These are phyloP conservation scores for Fragaria vesca DNA, from an alignment of 306 rosid genomes.

Conservation along the genomic window DNA sequence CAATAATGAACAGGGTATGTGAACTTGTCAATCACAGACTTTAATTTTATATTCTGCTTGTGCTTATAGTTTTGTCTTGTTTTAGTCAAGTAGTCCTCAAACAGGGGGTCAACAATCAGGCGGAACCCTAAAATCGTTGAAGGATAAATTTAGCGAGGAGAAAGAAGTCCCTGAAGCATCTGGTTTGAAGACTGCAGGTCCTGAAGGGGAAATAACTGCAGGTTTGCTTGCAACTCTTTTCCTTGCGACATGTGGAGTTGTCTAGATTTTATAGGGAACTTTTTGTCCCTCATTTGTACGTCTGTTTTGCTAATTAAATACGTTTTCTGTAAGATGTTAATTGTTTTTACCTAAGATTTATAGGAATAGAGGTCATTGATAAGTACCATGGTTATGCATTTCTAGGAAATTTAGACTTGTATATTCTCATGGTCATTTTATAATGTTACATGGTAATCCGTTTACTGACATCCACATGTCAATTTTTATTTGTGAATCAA, in stretches of 20 bases:
- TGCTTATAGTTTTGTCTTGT: constrained; percentile 19
- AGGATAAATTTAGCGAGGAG: constrained; percentile 77
- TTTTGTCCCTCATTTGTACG: background rate
- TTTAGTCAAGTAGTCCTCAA: constrained; percentile 88
- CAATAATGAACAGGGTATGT: constrained; percentile 69
- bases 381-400: background rate
- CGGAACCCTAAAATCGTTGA: constrained; percentile 81
- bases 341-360: background rate
- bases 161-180: constrained; percentile 81
- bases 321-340: background rate
- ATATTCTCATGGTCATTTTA: background rate
- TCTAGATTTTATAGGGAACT: background rate
- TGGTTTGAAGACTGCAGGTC: constrained; percentile 90
- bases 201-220: constrained; percentile 98
- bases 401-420: background rate
- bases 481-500: background rate
- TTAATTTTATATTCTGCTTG: constrained; percentile 13
- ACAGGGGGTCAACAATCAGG: constrained; percentile 62
- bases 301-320: background rate
- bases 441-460: background rate
- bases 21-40: background rate
- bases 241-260: background rate
- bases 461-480: background rate
- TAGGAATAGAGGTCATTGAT: background rate
- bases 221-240: constrained; percentile 45